Conservation (phyloP, 176 grass and related monocot genomes). For the Olyra latifolia region DNA sequence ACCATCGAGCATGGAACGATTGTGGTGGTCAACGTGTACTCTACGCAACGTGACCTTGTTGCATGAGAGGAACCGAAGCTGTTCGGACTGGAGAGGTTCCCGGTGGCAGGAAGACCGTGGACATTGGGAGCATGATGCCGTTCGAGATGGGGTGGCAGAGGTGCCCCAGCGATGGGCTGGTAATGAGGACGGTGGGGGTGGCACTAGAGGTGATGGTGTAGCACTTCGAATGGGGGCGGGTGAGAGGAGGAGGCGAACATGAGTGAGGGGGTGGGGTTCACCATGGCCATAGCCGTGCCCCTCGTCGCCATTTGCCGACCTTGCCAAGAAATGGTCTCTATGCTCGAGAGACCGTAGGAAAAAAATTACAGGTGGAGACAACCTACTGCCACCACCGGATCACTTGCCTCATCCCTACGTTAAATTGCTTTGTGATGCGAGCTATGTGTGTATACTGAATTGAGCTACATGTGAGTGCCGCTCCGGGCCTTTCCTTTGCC, state of each 20-base stretch:
- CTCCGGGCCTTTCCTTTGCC: not conserved
- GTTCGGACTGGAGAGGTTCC: slow-evolving; percentile 51
- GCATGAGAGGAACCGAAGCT: slow-evolving; percentile 7
- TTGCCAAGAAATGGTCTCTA: not conserved
- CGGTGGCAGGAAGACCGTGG: not conserved
- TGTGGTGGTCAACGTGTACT: slow-evolving; percentile 44
- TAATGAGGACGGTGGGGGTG: slow-evolving; percentile 17
- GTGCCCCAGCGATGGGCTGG: slow-evolving; percentile 51
- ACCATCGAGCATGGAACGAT: slow-evolving; percentile 20
- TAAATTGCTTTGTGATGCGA: too few species aligned
- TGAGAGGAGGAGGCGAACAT: slow-evolving; percentile 44
- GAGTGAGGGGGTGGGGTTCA: slow-evolving; percentile 52
- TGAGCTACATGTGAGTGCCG: not conserved
- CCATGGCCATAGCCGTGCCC: slow-evolving; percentile 56
- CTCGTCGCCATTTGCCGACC: slow-evolving; percentile 41
- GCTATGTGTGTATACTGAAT: too few species aligned
- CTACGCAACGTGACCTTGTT: slow-evolving; percentile 35
- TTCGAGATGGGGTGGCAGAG: slow-evolving; percentile 51
- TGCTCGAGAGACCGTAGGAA: slow-evolving; percentile 8
- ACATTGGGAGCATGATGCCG: slow-evolving; percentile 36
- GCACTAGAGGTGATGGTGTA: slow-evolving; percentile 44
- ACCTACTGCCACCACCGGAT: too few species aligned
- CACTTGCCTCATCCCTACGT: too few species aligned
- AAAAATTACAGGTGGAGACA: too few species aligned
- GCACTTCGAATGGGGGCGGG: slow-evolving; percentile 49